Base-by-base conservation (phyloP, 176 grass and related monocot genomes). In the Tillandsia fasciculata region DNA sequence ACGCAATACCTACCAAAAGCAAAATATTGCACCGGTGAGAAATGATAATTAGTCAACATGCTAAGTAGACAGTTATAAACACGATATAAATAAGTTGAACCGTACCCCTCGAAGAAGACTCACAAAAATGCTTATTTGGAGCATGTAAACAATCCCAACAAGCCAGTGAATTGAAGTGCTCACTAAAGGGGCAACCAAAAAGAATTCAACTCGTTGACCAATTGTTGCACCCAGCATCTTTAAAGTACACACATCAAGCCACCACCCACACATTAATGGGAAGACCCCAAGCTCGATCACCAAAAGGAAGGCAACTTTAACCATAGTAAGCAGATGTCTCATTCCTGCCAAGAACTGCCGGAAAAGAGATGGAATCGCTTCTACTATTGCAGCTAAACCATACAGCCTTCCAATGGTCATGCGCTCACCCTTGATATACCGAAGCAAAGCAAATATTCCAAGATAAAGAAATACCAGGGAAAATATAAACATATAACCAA, bases 131-230 rank as follows among this genome's bases (percentile, higher is more conserved):
- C 89, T 93, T 77, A 99, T 99, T 71, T 93, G 90, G 26, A 99
- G 94, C 95, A 99, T 99, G 82, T 99, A 99, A 68, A 99, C 71
- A 72, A 99, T 99, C 22, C 95, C 95, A 81, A 99, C 87, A 76
- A 94, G 81, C 95, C 95, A 99, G 79, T 99, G 95, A 58, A 99
- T 88, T 23, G 84, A 89, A 53, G 82, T 90, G 87, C 95, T 99
- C 47, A 87, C 84, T 81, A 99, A 79, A 27, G 87, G 95, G 72
- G 95, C 90, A 49, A 85, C 66, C 10, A 80, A 77, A 66, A 99
- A 99, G 79, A 99, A 99, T 52, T 94, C 95, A 74, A 99, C 80
- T 81, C 95, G 90, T 82, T 99, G 86, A 18, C 82, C 70, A 83
- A 99, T 87, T 83, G 89, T 94, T 54, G 87, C 73, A 69, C 95